These are phyloP conservation scores for Penicillium macrosclerotiorum DNA, from an alignment of 495 filamentous ascomycete species.

Conservation along the genomic window DNA sequence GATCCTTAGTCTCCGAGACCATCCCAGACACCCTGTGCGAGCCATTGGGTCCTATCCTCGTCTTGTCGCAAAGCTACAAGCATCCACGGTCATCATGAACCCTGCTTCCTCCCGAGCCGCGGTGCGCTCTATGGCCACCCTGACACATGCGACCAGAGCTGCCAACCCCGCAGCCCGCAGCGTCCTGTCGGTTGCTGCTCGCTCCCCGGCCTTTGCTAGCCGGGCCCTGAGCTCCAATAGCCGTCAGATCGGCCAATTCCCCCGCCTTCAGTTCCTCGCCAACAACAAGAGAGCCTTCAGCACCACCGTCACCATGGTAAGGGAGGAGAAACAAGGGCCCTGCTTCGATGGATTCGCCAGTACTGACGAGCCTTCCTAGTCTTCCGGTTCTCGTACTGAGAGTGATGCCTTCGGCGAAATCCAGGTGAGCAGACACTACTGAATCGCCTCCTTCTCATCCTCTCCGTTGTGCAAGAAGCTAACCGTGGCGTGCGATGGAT, in stretches of 20 bases:
- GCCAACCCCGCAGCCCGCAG: conserved; percentile 39
- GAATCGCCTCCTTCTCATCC: background rate
- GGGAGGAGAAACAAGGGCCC: background rate
- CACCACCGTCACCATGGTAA: conserved; percentile 46
- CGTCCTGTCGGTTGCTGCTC: conserved; percentile 28
- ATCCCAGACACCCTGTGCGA: conserved; percentile 8
- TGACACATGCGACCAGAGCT: conserved; percentile 41
- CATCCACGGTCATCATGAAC: conserved; percentile 21
- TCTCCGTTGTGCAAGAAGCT: conserved; percentile 16
- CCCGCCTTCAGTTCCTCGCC: conserved; percentile 43
- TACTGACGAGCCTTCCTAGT: conserved; percentile 26
- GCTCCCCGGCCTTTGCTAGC: conserved; percentile 29
- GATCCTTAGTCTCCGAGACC: conserved; percentile 6
- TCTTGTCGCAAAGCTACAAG: conserved; percentile 9
- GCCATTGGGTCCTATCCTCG: conserved; percentile 12
- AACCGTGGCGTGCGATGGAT: conserved; percentile 10
- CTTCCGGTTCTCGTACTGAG: conserved; percentile 64
- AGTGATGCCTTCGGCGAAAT: conserved; percentile 97
- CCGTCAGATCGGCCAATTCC: conserved; percentile 35
- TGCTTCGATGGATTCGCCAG: conserved; percentile 9
- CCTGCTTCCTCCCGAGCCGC: conserved; percentile 39
- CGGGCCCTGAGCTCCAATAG: conserved; percentile 37
- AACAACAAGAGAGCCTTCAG: conserved; percentile 43
- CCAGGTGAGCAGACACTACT: conserved; percentile 38
- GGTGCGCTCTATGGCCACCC: conserved; percentile 44